Evolutionary conservation across 2,329 filamentous ascomycete species (phyloP), one percentile per base, ranked within the genome.

Genomic region (Aspergillus viridinutans): DNA sequence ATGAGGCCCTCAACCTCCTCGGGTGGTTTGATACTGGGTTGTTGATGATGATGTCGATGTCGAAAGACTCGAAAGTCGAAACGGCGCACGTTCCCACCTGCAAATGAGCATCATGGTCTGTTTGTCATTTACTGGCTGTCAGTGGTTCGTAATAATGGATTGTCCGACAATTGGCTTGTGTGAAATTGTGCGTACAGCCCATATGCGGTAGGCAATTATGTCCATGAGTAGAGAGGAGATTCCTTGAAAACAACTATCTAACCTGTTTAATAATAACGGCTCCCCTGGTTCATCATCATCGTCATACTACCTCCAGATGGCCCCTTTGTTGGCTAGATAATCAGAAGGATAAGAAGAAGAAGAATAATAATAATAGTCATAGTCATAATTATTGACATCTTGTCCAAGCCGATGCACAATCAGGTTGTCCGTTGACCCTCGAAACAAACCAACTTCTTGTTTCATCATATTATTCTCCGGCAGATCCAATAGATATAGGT

Each of bases 51-150:
- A 60, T 52, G 53, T 17, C 14, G 32, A 38, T 17, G 32, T 17
- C 32, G 5, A 17, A 17, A n/a, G 32, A 38, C 32, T 38, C 32
- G 32, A 38, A n/a, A 17, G 32, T 56, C 63, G 61, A 61, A 55
- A 57, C 55, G 57, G 59, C 43, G 56, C 56, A 61, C 56, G 58
- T 63, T 60, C 49, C 43, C 48, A 23, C 49, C 42, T 23, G 42
- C 42, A 20, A 45, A 45, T 23, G n/a, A 45, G 42, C 42, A 45
- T 21, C 40, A 43, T 43, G 7, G 20, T 32, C 17, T 20, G 17
- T 43, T n/a, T n/a, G n/a, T 43, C 4, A 7, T 43, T 21, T 8
- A 43, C 20, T 43, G 40, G 40, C 40, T 43, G 12, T 35, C 32
- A 35, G 12, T 17, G n/a, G 40, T 43, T 43, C 40, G 9, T 28